Conservation (phyloP, 1,284 basidiomycete species). For the Malassezia caprae region DNA sequence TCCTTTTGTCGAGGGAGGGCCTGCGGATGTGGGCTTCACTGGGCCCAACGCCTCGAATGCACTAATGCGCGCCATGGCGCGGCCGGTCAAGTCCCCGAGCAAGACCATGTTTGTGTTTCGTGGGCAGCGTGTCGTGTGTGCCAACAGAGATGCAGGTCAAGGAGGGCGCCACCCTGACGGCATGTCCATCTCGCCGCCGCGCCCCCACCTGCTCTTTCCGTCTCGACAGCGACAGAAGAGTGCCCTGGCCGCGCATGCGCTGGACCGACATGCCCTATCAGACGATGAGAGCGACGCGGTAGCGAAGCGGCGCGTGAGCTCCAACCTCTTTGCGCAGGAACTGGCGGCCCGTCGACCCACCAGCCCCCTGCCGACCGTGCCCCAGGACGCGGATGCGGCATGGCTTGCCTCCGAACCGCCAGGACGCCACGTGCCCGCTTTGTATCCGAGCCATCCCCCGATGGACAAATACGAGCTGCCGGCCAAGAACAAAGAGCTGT, state of each 20-base stretch:
- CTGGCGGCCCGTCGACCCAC: neutral
- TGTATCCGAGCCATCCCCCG: neutral
- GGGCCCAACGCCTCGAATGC: conserved; percentile 24
- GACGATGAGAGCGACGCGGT: conserved; percentile 1
- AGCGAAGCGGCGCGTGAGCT: neutral
- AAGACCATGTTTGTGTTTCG: conserved; percentile 34
- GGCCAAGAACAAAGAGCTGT: conserved; percentile 6
- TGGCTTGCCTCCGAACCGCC: conserved; percentile 4
- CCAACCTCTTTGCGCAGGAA: conserved; percentile 7
- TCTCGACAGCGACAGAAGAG: neutral
- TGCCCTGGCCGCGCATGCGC: neutral
- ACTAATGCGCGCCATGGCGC: conserved; percentile 16
- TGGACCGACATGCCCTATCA: conserved; percentile 6
- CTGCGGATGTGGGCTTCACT: conserved; percentile 33
- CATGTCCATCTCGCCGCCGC: neutral
- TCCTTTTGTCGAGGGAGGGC: conserved; percentile 42
- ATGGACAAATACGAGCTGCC: neutral
- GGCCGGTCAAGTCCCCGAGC: conserved; percentile 24
- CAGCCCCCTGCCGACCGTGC: neutral
- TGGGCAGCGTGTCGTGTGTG: conserved; percentile 14
- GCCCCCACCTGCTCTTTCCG: conserved; percentile 10
- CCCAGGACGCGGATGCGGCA: conserved; percentile 1
- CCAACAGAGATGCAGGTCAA: neutral
- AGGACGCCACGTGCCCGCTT: neutral
- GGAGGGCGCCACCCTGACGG: neutral